A percentile compares a stretch with the other conserved stretches of the same genome.
Conservation (phyloP, 2,329 filamentous ascomycete genomes). For the Huntiella moniliformis region DNA sequence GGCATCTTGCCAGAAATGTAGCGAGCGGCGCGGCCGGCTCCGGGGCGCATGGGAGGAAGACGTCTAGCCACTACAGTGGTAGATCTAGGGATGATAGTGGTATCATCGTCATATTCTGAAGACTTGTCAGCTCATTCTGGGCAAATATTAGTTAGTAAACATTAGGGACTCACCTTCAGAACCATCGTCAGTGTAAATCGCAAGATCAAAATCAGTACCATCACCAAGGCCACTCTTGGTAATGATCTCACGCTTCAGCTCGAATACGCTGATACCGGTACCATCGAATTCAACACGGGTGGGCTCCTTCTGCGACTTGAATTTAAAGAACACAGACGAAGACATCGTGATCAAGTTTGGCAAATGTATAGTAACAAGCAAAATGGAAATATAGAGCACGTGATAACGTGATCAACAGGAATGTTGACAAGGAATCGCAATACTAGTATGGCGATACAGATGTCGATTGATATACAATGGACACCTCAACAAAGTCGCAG, state of each 20-base stretch:
- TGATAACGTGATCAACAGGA: not conserved
- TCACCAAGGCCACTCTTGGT: constrained; percentile 82
- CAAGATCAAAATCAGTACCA: constrained; percentile 87
- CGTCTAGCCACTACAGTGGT: constrained; percentile 83
- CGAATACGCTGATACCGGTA: constrained; percentile 93
- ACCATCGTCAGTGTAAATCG: constrained; percentile 82
- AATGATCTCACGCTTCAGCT: constrained; percentile 97
- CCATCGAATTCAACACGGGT: constrained; percentile 92
- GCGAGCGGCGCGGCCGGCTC: constrained; percentile 75
- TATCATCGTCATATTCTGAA: constrained; percentile 90
- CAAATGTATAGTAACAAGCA: not conserved
- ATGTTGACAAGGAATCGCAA: no score
- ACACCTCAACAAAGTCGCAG: not conserved
- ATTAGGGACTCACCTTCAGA: constrained; percentile 52
- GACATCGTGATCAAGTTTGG: constrained; percentile 42
- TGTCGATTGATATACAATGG: no score
- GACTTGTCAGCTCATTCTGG: constrained; percentile 13
- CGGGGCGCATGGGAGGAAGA: constrained; percentile 64
- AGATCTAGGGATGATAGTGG: constrained; percentile 86
- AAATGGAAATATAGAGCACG: not conserved
- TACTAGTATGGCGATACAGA: no score
- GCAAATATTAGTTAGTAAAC: not conserved
- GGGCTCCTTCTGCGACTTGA: constrained; percentile 95
- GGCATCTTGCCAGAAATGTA: constrained; percentile 97
- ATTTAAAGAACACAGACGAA: constrained; percentile 98